These are phyloP conservation scores for Trichoderma asperellum DNA, from an alignment of 2,329 filamentous ascomycete species.

Conservation along the genomic window DNA sequence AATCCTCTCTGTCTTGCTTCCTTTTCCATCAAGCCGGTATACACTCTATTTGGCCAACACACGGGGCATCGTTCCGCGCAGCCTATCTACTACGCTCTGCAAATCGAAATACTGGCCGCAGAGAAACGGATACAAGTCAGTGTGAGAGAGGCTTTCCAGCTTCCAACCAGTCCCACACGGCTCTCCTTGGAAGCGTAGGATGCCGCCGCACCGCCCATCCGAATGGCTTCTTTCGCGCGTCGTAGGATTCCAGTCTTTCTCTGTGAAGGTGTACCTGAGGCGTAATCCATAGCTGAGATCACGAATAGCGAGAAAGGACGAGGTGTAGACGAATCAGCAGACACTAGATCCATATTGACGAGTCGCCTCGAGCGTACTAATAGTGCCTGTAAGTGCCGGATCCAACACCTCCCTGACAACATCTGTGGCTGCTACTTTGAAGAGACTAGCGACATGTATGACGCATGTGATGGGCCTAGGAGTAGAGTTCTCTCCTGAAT, in stretches of 20 bases:
- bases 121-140: slow-evolving; percentile 66
- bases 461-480: slow-evolving; percentile 64
- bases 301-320: slow-evolving; percentile 51
- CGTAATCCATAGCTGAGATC: slow-evolving; percentile 45
- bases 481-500: slow-evolving; percentile 65
- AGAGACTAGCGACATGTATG: slow-evolving; percentile 75
- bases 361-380: slow-evolving; percentile 47
- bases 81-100: slow-evolving; percentile 56
- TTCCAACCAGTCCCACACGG: slow-evolving; percentile 59
- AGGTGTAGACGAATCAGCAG: slow-evolving; percentile 64
- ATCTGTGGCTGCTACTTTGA: slow-evolving; percentile 66
- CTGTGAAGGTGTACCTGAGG: slow-evolving; percentile 38
- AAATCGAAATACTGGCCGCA: slow-evolving; percentile 64
- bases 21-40: slow-evolving; percentile 52
- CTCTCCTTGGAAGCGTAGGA: slow-evolving; percentile 46
- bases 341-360: slow-evolving; percentile 53
- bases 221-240: slow-evolving; percentile 34
- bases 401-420: slow-evolving; percentile 54
- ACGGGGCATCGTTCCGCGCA: slow-evolving; percentile 59
- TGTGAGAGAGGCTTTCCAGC: slow-evolving; percentile 53
- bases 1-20: slow-evolving; percentile 44
- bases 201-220: slow-evolving; percentile 30
- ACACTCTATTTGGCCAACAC: slow-evolving; percentile 36
- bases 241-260: slow-evolving; percentile 38
- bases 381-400: slow-evolving; percentile 59